These are phyloP conservation scores for Jaltomata sinuosa DNA, from an alignment of 257 asterid genomes.

Conservation along the genomic window DNA sequence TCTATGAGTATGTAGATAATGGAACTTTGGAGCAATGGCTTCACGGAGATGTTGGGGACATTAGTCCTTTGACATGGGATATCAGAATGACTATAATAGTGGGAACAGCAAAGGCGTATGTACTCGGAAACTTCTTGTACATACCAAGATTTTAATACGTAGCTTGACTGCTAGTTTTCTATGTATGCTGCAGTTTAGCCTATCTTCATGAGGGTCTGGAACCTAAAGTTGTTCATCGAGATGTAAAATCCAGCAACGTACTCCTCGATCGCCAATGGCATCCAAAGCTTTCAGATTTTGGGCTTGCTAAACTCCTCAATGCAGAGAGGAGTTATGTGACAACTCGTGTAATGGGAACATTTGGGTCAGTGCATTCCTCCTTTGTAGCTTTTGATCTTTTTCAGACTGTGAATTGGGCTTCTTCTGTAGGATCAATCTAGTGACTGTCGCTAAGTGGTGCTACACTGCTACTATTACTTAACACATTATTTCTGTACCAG, in stretches of 20 bases:
- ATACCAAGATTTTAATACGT: not conserved
- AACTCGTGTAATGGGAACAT: slow-evolving; percentile 95
- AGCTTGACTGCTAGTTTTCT: slow-evolving; percentile 3
- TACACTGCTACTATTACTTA: no score
- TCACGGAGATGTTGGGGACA: slow-evolving; percentile 92
- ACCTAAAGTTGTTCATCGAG: slow-evolving; percentile 97
- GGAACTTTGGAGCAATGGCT: slow-evolving; percentile 97
- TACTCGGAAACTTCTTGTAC: not conserved
- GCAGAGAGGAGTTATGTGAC: slow-evolving; percentile 78
- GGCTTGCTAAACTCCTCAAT: slow-evolving; percentile 88
- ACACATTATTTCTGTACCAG: slow-evolving; percentile 24
- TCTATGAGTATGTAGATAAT: slow-evolving; percentile 82
- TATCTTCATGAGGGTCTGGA: slow-evolving; percentile 94
- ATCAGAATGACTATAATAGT: slow-evolving; percentile 64
- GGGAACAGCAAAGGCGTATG: slow-evolving; percentile 91
- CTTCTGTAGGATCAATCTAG: not conserved
- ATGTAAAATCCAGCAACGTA: slow-evolving; percentile 85
- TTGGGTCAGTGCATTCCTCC: slow-evolving; percentile 54
- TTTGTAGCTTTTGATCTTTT: not conserved
- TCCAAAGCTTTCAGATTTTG: slow-evolving; percentile 87
- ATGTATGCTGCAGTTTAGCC: slow-evolving; percentile 44
- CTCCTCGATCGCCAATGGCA: slow-evolving; percentile 82
- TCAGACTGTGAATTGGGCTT: not conserved
- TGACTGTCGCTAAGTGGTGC: not conserved
- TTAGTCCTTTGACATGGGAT: slow-evolving; percentile 91